Evolutionary conservation across 441 rosid genomes (phyloP).

Genomic region (Erysimum cheiri): DNA sequence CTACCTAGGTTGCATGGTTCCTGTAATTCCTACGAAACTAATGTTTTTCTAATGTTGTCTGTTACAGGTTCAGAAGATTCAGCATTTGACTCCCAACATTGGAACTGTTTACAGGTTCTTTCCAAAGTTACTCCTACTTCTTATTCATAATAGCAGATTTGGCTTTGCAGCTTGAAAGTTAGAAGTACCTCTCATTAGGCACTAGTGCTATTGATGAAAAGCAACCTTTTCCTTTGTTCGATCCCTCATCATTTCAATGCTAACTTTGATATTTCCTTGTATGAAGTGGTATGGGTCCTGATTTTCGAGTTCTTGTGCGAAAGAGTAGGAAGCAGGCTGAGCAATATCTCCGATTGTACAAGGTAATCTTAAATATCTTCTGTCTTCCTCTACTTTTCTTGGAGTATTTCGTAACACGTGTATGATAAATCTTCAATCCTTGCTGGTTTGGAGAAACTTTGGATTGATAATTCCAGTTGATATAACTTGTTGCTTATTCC

Average conservation of each 20-base stretch:
- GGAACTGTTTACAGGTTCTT: slow-evolving; percentile 81
- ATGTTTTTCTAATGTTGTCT: slow-evolving; percentile 7
- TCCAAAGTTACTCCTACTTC: slow-evolving; percentile 20
- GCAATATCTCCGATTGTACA: slow-evolving; percentile 79
- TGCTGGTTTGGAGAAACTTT: slow-evolving; percentile 22
- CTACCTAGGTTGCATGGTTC: background rate
- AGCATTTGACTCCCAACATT: slow-evolving; percentile 48
- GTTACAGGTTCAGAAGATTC: slow-evolving; percentile 45
- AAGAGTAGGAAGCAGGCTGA: slow-evolving; percentile 97
- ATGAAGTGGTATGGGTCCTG: slow-evolving; percentile 97
- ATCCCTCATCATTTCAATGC: background rate
- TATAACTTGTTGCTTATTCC: background rate
- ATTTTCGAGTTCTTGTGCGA: slow-evolving; percentile 87
- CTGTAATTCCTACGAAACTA: background rate
- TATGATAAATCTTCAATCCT: background rate
- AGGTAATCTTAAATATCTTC: slow-evolving; percentile 46
- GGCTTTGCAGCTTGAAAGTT: background rate
- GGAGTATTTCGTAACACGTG: background rate
- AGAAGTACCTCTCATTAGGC: background rate
- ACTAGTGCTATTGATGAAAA: background rate
- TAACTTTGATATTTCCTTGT: slow-evolving; percentile 25
- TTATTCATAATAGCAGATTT: background rate
- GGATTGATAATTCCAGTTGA: slow-evolving; percentile 3
- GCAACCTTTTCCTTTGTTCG: background rate
- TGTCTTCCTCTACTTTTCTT: background rate